Evolutionary conservation across 139 green algal species (phyloP), one percentile per base, ranked within the genome.

Genomic region (Edaphochlamys debaryana): DNA sequence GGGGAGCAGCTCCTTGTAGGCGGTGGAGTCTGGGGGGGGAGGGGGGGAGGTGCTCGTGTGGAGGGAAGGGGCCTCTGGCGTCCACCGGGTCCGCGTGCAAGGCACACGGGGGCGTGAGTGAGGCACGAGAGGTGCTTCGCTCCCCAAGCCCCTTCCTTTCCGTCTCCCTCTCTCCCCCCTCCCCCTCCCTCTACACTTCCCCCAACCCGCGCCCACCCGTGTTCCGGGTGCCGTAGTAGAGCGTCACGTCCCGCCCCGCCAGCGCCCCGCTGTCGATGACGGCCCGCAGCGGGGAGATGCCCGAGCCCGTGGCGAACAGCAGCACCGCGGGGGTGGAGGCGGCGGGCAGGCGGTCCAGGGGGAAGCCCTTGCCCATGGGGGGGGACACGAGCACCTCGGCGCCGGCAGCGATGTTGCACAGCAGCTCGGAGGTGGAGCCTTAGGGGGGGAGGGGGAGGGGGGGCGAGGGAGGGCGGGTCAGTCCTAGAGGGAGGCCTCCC

Each of bases 351-450:
- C 82, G 81, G 36, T 98, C 95, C 30, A 98, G 76, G 11, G 90
- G 87, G 87, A 99, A 99, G 37, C 96, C 96, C 70, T 96, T 96
- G 72, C 95, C 77, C 77, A 83, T 83, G 23, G 87, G 87, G 23
- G 85, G 78, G 52, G 84, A 89, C 60, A 90, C 87, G 34, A 79
- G 11, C 66, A 93, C 74, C 56, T 87, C 82, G 27, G 63, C 79
- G 36, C 87, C 89, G 15, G 64, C 85, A n/a, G 27, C 38, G 6
- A 87, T 54, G 17, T 67, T 42, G 70, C 86, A 91, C 22, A 98
- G 72, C 45, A 86, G 71, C 78, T 93, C 88, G 2, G 95, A 91
- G 13, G 95, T 90, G 27, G 83, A 79, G 11, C 90, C 93, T 81
- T 60, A 11, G 29, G 11, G 67, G 41, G 62, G 64, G 64, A 38